Evolutionary conservation across 2,329 filamentous ascomycete species (phyloP).

Genomic region (Incumbomyces delicatus): DNA sequence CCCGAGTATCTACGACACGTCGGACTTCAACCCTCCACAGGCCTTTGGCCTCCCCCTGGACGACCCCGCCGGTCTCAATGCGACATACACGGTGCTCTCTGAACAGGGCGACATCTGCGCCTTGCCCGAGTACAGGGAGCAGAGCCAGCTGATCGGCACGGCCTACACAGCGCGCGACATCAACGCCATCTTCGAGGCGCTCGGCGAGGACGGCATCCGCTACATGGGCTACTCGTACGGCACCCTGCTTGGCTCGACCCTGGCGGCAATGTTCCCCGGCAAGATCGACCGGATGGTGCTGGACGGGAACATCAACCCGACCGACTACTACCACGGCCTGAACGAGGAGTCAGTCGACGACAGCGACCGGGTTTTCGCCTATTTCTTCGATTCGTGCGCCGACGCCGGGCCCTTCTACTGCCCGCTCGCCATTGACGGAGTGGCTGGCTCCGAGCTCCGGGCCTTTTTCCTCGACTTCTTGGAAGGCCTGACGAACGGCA

Average conservation of each 20-base stretch:
- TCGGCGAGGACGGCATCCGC: conserved; percentile 31
- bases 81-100: neutral
- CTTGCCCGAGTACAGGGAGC: conserved; percentile 1
- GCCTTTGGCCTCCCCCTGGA: neutral
- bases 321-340: conserved; percentile 9
- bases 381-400: conserved; percentile 1
- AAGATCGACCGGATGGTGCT: conserved; percentile 30
- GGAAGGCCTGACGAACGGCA: neutral
- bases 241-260: conserved; percentile 24
- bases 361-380: neutral
- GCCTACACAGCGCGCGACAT: conserved; percentile 37
- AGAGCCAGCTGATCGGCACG: conserved; percentile 24
- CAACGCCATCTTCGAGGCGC: conserved; percentile 34
- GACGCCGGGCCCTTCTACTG: neutral
- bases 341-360: neutral
- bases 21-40: neutral
- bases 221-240: conserved; percentile 22
- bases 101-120: conserved; percentile 4
- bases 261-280: conserved; percentile 32
- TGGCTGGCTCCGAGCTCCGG: neutral
- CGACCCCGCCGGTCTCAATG: conserved; percentile 3
- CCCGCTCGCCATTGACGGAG: neutral
- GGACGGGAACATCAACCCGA: conserved; percentile 20
- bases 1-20: neutral
- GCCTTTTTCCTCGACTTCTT: neutral